A percentile compares a stretch with the other conserved stretches of the same genome.
Conservation (phyloP, 306 rosid species). For the Citrullus amarus region DNA sequence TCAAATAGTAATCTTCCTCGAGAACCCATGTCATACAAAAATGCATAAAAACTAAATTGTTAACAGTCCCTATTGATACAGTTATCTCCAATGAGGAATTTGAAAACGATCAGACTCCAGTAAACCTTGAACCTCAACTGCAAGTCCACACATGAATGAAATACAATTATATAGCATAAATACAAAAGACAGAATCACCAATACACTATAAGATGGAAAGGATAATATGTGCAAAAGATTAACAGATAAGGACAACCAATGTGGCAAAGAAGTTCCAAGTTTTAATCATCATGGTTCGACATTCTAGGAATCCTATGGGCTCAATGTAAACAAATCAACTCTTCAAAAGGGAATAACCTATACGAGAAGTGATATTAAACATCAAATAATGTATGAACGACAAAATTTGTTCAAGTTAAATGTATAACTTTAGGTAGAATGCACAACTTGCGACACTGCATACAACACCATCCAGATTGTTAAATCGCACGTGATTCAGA, state of each 20-base stretch:
- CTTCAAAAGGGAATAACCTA: neutral
- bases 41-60: slow-evolving; percentile 46
- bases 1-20: slow-evolving; percentile 85
- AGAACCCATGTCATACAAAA: slow-evolving; percentile 92
- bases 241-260: neutral
- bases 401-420: neutral
- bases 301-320: neutral
- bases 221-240: neutral
- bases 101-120: neutral
- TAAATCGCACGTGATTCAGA: neutral
- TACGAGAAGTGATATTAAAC: neutral
- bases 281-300: neutral
- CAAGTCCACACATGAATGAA: slow-evolving; percentile 9
- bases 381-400: neutral
- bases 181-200: neutral
- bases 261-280: neutral
- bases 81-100: neutral
- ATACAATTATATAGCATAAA: neutral
- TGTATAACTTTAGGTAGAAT: neutral
- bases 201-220: neutral
- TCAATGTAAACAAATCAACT: neutral
- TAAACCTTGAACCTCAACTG: slow-evolving; percentile 18
- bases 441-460: neutral
- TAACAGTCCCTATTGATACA: slow-evolving; percentile 12
- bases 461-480: neutral